phyloP scores from a whole-genome alignment of 805 yeast genomes.

The Pichia phayaonensis region DNA sequence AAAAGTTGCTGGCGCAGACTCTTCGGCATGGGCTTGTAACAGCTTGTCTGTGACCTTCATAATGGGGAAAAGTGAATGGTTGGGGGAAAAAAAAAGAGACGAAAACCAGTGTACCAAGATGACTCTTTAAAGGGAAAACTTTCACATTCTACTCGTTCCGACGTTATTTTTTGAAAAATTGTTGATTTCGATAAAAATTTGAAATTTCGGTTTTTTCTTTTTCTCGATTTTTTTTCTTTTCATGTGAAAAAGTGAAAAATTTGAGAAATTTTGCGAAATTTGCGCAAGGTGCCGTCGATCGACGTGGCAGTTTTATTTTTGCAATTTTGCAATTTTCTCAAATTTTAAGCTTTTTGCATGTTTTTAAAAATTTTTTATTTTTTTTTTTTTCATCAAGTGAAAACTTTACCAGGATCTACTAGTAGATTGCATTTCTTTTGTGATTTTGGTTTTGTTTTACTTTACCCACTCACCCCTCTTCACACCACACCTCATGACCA shows the following conservation, averaged over 20 bases:
- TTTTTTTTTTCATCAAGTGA: background rate
- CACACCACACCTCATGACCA: conserved; percentile 12
- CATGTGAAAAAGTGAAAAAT: background rate
- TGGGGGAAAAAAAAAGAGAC: background rate
- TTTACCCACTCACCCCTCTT: background rate
- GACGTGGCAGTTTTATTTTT: background rate
- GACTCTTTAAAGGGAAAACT: background rate
- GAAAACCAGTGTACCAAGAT: background rate
- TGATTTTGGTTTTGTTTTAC: background rate
- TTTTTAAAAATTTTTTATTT: conserved; percentile 1
- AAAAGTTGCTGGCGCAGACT: conserved; percentile 53
- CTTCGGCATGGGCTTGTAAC: conserved; percentile 30
- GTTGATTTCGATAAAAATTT: background rate
- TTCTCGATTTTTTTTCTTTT: no score
- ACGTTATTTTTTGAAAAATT: background rate
- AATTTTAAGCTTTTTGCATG: background rate
- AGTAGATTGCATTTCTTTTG: no score
- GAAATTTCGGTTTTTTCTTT: no score
- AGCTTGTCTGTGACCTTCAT: conserved; percentile 45
- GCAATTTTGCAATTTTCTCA: background rate
- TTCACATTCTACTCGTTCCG: background rate
- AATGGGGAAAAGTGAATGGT: background rate
- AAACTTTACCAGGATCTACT: background rate
- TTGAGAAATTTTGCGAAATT: no score
- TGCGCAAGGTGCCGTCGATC: background rate